Conservation (phyloP, 1,284 basidiomycete genomes). For the Golubevia sp. region DNA sequence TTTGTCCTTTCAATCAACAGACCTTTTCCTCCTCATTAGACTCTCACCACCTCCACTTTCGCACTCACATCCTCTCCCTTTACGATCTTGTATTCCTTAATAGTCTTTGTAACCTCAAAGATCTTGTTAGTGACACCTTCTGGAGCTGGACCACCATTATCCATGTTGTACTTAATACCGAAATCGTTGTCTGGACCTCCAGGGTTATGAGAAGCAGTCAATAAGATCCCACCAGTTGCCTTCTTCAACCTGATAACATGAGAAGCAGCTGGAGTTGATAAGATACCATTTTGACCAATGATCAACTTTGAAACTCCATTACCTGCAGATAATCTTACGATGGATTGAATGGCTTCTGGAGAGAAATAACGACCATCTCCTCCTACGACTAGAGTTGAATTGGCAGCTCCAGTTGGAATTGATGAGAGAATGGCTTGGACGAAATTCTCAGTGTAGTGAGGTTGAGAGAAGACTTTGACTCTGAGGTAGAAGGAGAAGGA, state of each 20-base stretch:
- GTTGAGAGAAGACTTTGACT: constrained; percentile 61
- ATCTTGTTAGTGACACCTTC: constrained; percentile 93
- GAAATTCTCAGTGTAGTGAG: constrained; percentile 99
- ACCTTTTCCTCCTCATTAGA: too few species aligned
- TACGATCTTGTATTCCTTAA: constrained; percentile 82
- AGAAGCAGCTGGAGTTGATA: constrained; percentile 95
- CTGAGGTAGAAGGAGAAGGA: constrained; percentile 11
- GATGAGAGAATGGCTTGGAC: constrained; percentile 91
- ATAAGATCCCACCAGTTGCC: constrained; percentile 92
- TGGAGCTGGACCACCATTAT: constrained; percentile 94
- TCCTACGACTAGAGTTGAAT: constrained; percentile 86
- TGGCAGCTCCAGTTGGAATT: constrained; percentile 74
- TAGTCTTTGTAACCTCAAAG: constrained; percentile 84
- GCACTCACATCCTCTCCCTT: constrained; percentile 74
- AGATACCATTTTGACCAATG: constrained; percentile 75
- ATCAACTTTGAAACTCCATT: constrained; percentile 66
- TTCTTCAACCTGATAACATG: constrained; percentile 95
- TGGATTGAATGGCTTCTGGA: constrained; percentile 84
- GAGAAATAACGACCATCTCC: constrained; percentile 96
- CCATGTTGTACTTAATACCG: constrained; percentile 98
- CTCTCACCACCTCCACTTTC: not conserved
- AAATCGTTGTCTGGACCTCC: constrained; percentile 97
- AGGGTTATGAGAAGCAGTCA: constrained; percentile 98
- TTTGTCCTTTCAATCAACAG: too few species aligned
- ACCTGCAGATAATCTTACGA: constrained; percentile 86